A percentile compares a stretch with the other conserved stretches of the same genome.
These are phyloP conservation scores for Colletotrichum sp. DNA, from an alignment of 2,329 filamentous ascomycete species.

Conservation along the genomic window DNA sequence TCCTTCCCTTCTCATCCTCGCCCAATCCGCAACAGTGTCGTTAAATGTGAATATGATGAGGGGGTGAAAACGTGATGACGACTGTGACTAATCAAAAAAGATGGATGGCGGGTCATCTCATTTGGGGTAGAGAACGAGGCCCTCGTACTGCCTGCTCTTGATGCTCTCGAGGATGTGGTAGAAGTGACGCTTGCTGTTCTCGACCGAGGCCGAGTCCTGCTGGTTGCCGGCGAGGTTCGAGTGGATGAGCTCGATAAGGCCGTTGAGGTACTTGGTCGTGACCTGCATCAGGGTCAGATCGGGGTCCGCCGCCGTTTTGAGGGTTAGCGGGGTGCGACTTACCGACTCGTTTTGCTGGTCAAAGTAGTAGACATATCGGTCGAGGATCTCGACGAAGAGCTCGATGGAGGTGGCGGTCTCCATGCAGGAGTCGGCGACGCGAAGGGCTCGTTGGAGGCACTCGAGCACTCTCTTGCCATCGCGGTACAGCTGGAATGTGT, in stretches of 20 bases:
- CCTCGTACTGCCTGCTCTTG: slow-evolving; percentile 88
- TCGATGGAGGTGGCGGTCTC: slow-evolving; percentile 97
- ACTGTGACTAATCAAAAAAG: background rate
- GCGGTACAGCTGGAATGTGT: slow-evolving; percentile 77
- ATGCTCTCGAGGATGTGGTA: slow-evolving; percentile 95
- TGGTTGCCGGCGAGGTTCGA: slow-evolving; percentile 90
- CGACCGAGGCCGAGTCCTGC: slow-evolving; percentile 79
- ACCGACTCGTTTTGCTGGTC: slow-evolving; percentile 98
- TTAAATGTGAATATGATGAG: background rate
- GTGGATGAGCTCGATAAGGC: slow-evolving; percentile 96
- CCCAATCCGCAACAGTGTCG: background rate
- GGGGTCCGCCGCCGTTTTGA: background rate
- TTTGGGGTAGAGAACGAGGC: slow-evolving; percentile 74
- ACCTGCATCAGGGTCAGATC: slow-evolving; percentile 51
- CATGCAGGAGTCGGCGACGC: slow-evolving; percentile 98
- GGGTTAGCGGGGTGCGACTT: slow-evolving; percentile 28
- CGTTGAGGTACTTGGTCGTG: slow-evolving; percentile 97
- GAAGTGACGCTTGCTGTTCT: slow-evolving; percentile 93
- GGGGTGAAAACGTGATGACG: background rate
- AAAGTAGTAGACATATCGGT: slow-evolving; percentile 99
- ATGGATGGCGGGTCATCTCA: background rate
- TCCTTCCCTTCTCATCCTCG: background rate
- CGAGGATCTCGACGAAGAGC: slow-evolving; percentile 96
- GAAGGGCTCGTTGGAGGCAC: slow-evolving; percentile 91
- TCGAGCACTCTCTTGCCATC: slow-evolving; percentile 97